Conservation (phyloP, 2,329 filamentous ascomycete species). For the Endoconidiophora laricicola region DNA sequence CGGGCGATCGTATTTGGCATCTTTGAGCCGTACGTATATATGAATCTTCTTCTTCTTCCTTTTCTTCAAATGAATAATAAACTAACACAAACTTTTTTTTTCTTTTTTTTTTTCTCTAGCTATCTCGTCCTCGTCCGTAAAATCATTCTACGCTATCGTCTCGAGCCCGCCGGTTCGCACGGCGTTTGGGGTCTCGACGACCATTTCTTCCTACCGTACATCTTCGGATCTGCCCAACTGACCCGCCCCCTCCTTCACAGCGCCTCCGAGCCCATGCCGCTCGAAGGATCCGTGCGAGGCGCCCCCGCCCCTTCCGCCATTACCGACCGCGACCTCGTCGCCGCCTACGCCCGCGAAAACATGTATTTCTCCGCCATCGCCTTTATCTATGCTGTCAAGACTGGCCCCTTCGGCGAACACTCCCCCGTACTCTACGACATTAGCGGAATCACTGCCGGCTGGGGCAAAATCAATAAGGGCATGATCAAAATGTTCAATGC, state of each 20-base stretch:
- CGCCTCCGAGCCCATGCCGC: conserved; percentile 42
- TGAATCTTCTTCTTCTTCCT: neutral
- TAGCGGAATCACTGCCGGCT: conserved; percentile 77
- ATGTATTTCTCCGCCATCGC: conserved; percentile 93
- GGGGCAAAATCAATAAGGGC: conserved; percentile 93
- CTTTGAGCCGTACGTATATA: conserved; percentile 55
- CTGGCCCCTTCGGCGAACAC: conserved; percentile 91
- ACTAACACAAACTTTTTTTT: conserved; percentile 11
- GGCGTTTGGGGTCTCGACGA: conserved; percentile 99
- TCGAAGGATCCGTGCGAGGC: conserved; percentile 58
- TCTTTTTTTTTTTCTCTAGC: conserved; percentile 23
- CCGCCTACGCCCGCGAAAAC: conserved; percentile 47
- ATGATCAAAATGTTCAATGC: conserved; percentile 99
- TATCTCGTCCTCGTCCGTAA: conserved; percentile 68
- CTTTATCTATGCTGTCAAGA: conserved; percentile 96
- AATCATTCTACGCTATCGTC: conserved; percentile 76
- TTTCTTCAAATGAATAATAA: neutral
- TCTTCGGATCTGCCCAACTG: conserved; percentile 85
- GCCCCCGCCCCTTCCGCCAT: conserved; percentile 59
- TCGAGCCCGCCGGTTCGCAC: conserved; percentile 90
- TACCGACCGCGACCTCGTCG: conserved; percentile 44
- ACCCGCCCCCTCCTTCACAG: conserved; percentile 51
- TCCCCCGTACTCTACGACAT: conserved; percentile 90
- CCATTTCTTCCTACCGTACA: conserved; percentile 84
- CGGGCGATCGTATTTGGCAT: conserved; percentile 66